Conservation (phyloP, 75 land plant genomes). For the Pinus albicaulis region DNA sequence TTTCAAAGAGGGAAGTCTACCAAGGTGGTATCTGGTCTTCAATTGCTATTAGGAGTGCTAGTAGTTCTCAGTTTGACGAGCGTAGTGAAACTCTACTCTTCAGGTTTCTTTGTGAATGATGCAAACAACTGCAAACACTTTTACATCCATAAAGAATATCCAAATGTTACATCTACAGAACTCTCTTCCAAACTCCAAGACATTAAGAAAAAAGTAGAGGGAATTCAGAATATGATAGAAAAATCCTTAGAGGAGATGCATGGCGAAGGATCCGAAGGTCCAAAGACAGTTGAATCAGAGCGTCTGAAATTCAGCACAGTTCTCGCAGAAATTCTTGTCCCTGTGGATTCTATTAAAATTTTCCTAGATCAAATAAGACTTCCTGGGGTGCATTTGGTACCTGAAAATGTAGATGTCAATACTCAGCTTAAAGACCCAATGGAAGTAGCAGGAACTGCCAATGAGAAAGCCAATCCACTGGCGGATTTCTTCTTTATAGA, state of each 20-base stretch:
- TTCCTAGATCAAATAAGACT: slow-evolving; percentile 10
- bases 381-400: background rate
- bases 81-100: slow-evolving; percentile 24
- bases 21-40: background rate
- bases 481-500: slow-evolving; percentile 45
- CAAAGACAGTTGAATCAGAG: background rate
- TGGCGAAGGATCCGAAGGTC: background rate
- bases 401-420: background rate
- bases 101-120: slow-evolving; percentile 14
- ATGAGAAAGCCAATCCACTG: slow-evolving; percentile 8
- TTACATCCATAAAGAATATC: background rate
- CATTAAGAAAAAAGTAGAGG: slow-evolving; percentile 4
- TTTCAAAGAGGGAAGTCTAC: background rate
- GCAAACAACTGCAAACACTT: slow-evolving; percentile 3
- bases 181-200: slow-evolving; percentile 7
- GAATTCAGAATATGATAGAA: slow-evolving; percentile 13
- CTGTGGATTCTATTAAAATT: slow-evolving; percentile 16
- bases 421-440: background rate
- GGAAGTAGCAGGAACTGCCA: background rate
- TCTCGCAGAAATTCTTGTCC: slow-evolving; percentile 25
- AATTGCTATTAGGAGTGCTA: slow-evolving; percentile 15
- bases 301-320: slow-evolving; percentile 13
- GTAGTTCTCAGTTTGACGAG: slow-evolving; percentile 27
- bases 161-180: background rate
- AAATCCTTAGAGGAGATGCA: slow-evolving; percentile 26